Percentiles rank a stretch among this genome's conserved stretches.
phyloP scores from a whole-genome alignment of 768 basidiomycete species.

The Lentinula aciculospora region DNA sequence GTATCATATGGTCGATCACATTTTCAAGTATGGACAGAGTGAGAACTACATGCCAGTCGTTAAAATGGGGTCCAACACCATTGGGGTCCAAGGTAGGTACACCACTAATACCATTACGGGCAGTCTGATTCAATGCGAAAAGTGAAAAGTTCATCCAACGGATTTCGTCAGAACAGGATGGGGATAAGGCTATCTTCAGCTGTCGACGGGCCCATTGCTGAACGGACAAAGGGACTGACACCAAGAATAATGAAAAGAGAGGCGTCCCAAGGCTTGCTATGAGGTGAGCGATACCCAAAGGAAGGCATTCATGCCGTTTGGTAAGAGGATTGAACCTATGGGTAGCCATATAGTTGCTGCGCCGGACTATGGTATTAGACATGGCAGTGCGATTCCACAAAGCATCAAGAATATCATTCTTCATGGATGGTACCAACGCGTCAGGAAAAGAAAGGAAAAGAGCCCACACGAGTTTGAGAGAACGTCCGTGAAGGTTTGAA shows the following conservation, averaged over 20 bases:
- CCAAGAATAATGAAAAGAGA: slow-evolving; percentile 19
- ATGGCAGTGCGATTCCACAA: slow-evolving; percentile 26
- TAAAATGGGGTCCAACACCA: background rate
- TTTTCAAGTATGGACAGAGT: slow-evolving; percentile 33
- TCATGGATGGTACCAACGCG: slow-evolving; percentile 19
- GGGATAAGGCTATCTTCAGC: slow-evolving; percentile 22
- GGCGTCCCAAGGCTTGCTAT: slow-evolving; percentile 16
- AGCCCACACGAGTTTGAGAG: slow-evolving; percentile 38
- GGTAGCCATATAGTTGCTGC: background rate
- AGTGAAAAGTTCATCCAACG: slow-evolving; percentile 40
- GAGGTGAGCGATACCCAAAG: slow-evolving; percentile 13
- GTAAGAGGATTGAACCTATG: slow-evolving; percentile 4
- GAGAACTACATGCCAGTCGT: slow-evolving; percentile 36
- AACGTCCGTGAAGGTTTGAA: slow-evolving; percentile 24
- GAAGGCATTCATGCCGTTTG: slow-evolving; percentile 2
- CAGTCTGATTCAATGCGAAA: slow-evolving; percentile 24
- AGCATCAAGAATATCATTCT: slow-evolving; percentile 27
- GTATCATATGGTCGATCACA: slow-evolving; percentile 9
- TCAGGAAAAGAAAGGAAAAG: slow-evolving; percentile 24
- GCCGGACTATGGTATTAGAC: background rate
- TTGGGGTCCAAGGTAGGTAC: background rate
- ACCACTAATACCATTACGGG: background rate
- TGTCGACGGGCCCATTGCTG: slow-evolving; percentile 22
- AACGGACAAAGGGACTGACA: slow-evolving; percentile 10
- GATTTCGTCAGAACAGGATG: slow-evolving; percentile 18